Conservation (phyloP, 495 filamentous ascomycete genomes). For the Lasiosphaeriaceae sp. region DNA sequence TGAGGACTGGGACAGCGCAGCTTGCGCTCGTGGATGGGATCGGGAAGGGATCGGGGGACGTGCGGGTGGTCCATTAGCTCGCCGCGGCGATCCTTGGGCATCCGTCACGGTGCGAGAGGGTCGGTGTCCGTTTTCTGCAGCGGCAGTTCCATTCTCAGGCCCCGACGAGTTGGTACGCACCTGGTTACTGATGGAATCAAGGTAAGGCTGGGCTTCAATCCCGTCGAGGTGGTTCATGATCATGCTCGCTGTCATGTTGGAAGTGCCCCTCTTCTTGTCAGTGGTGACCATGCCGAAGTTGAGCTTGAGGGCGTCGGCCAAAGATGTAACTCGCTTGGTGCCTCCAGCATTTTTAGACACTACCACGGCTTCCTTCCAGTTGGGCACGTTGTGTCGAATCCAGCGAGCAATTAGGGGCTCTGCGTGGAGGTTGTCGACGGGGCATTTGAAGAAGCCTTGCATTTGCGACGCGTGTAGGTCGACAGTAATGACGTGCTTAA, state of each 20-base stretch:
- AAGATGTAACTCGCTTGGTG: constrained; percentile 92
- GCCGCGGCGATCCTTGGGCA: constrained; percentile 37
- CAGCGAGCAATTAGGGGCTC: constrained; percentile 95
- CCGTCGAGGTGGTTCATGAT: constrained; percentile 51
- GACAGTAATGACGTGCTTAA: constrained; percentile 96
- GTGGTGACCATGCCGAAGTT: constrained; percentile 98
- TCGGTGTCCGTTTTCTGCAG: constrained; percentile 16
- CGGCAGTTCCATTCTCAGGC: constrained; percentile 21
- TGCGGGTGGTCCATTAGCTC: constrained; percentile 26
- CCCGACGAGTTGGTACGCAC: constrained; percentile 28
- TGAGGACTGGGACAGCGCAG: constrained; percentile 33
- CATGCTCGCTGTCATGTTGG: constrained; percentile 68
- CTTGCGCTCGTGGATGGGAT: constrained; percentile 23
- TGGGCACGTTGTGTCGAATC: constrained; percentile 81
- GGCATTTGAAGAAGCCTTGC: constrained; percentile 98
- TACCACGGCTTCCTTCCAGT: constrained; percentile 89
- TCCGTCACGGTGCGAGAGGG: constrained; percentile 27
- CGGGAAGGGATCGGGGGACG: constrained; percentile 22
- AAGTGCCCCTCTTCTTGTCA: constrained; percentile 68
- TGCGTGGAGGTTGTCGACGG: constrained; percentile 95
- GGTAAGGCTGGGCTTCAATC: constrained; percentile 31
- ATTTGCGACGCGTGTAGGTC: constrained; percentile 96
- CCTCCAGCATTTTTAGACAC: constrained; percentile 98
- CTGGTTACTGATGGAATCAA: constrained; percentile 26
- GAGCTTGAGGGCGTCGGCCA: constrained; percentile 93